Evolutionary conservation across 192 early-diverging fungal genomes (phyloP).

Genomic region (Podila horticola): DNA sequence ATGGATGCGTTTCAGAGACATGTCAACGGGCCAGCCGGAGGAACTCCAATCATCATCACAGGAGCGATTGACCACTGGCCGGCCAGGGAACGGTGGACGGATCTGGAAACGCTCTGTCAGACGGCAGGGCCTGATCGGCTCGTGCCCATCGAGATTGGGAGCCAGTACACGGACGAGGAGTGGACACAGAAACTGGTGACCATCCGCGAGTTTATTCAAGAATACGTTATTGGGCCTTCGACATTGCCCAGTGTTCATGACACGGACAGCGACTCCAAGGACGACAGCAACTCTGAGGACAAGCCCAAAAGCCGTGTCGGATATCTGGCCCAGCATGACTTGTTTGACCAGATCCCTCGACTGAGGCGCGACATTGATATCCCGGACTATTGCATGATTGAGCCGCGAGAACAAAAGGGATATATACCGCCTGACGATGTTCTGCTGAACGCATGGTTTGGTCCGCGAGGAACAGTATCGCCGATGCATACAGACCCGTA

Average conservation of each 20-base stretch:
- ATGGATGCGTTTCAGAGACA: conserved; percentile 51
- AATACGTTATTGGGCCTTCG: conserved; percentile 31
- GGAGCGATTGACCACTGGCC: conserved; percentile 75
- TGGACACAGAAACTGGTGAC: conserved; percentile 83
- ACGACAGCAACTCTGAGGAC: neutral
- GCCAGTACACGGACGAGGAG: conserved; percentile 75
- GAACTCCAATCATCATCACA: conserved; percentile 63
- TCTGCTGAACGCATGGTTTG: conserved; percentile 81
- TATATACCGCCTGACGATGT: conserved; percentile 56
- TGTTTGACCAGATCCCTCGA: conserved; percentile 80
- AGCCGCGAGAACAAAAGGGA: conserved; percentile 39
- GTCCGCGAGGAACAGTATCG: conserved; percentile 82
- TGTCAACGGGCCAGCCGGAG: conserved; percentile 20
- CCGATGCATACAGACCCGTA: conserved; percentile 87
- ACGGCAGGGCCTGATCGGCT: conserved; percentile 70
- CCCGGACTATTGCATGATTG: conserved; percentile 83
- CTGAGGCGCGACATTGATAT: conserved; percentile 74
- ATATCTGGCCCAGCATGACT: conserved; percentile 90
- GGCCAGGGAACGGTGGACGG: conserved; percentile 68
- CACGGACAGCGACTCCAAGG: neutral
- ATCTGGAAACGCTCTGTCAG: conserved; percentile 67
- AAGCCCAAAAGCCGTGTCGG: conserved; percentile 21
- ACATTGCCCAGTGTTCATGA: neutral
- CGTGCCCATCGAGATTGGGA: conserved; percentile 87
- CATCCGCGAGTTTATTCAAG: conserved; percentile 76